Evolutionary conservation across 352 stramenopile species (phyloP).

Genomic region (Phytophthora sp.): DNA sequence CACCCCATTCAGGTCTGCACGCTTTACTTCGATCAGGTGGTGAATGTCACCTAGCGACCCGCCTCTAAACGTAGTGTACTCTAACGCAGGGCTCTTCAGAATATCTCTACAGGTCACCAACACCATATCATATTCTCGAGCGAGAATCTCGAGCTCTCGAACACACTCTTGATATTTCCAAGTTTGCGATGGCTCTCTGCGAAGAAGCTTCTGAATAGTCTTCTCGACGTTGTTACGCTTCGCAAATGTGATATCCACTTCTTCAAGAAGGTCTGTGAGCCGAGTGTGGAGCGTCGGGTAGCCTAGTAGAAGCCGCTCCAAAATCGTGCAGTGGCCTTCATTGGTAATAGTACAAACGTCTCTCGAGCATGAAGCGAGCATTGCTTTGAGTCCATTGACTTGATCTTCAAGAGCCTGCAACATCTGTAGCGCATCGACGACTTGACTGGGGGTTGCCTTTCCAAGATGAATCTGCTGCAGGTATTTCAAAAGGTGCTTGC

Average conservation of each 20-base stretch:
- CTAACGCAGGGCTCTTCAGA: constrained; percentile 29
- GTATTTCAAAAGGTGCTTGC: constrained; percentile 30
- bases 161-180: constrained; percentile 28
- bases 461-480: constrained; percentile 40
- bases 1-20: constrained; percentile 31
- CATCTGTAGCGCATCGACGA: constrained; percentile 25
- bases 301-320: constrained; percentile 21
- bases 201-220: constrained; percentile 29
- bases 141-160: constrained; percentile 28
- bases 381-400: constrained; percentile 10
- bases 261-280: constrained; percentile 13
- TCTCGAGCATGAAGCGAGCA: not conserved
- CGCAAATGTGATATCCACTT: constrained; percentile 30
- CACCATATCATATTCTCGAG: constrained; percentile 23
- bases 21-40: constrained; percentile 41
- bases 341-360: not conserved
- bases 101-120: constrained; percentile 15
- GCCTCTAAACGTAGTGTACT: constrained; percentile 37
- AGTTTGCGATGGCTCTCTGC: constrained; percentile 7
- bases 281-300: constrained; percentile 31
- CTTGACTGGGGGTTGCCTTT: constrained; percentile 29
- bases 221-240: constrained; percentile 36
- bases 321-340: not conserved
- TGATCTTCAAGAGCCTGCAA: constrained; percentile 30
- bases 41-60: constrained; percentile 31